Evolutionary conservation across 2,329 filamentous ascomycete genomes (phyloP), one percentile per base, ranked within the genome.

Genomic region (Rachicladosporium sp.): DNA sequence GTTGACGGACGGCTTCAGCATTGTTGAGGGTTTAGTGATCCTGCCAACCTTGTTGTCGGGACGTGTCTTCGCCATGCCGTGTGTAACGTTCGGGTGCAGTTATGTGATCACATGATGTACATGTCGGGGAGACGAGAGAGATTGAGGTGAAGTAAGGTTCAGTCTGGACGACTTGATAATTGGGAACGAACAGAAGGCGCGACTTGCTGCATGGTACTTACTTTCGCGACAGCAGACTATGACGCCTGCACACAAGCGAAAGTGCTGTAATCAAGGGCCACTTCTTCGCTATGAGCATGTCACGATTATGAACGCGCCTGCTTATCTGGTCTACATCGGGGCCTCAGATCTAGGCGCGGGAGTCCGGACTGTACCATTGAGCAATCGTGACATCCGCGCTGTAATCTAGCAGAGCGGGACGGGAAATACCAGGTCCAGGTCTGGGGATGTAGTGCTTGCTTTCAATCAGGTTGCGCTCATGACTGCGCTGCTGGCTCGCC

Each of bases 381-480:
- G 29, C 33, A 8, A 36, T 12, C 29, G 11, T 34, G 4, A 15
- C 29, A 15, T 10, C 33, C 13, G 9, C 33, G 38, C 11, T 41
- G 37, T 36, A 36, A 21, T 36, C 33, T 29, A 31, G 37, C 38
- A 37, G n/a, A 32, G 9, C 31, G 11, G 32, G 29, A 29, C 36
- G 32, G 37, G 33, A 40, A 21, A 12, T 29, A 36, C 32, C 37
- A 15, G 3, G 13, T 29, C 12, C 11, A 23, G 19, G 33, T 19
- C 15, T 19, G 15, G 15, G 15, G 15, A 33, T 33, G 13, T 10
- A 33, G 31, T 33, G 31, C 9, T 12, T 6, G 13, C 6, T 6
- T 8, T 33, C 11, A 12, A 33, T 27, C 9, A 10, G 29, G 27
- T 34, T 9, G 34, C 12, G 29, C 13, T 13, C 27, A 34, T 31